Evolutionary conservation across 805 yeast species (phyloP), one percentile per base, ranked within the genome.

Genomic region (Barnettozyma californica): DNA sequence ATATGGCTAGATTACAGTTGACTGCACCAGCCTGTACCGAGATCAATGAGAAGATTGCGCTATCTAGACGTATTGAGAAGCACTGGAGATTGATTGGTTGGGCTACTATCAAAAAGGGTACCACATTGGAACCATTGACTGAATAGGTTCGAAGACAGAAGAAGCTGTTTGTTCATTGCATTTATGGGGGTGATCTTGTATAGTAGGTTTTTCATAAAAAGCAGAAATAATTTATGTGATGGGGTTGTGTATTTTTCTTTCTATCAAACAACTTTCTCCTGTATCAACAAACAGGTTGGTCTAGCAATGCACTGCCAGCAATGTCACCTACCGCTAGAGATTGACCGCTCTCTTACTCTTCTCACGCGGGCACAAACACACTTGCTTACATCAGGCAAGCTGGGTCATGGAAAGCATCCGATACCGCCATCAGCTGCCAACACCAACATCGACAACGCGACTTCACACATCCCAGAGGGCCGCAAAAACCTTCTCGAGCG

Each of bases 41-140:
- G 76, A 79, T 92, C 45, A 88, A 95, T 59, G 99, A 94, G 76
- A 92, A 94, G 84, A 92, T 94, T 69, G 99, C 99, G 36, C 76
- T 94, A 65, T 90, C 97, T 41, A 87, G 99, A 80, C 91, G 99
- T 81, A 94, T 94, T 62, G 99, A 94, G 68, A 92, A 92, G 81
- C 99, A 94, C 71, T 94, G 97, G 96, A 94, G 99, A 80, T 79
- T 94, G 68, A 94, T 94, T 74, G 99, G 99, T 63, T 94, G 99
- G 99, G 99, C 99, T 61, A 90, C 96, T 45, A 92, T 91, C 68
- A 87, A 87, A 73, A 89, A 87, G 73, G 97, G 97, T 72, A 84
- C 91, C 52, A 84, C 91, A 49, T 78, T 87, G 67, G 95, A 87
- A 65, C 94, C 94, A 59, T 72, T 82, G 33, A 41, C 52, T 44